Evolutionary conservation across 176 grass and related monocot genomes (phyloP), one percentile per base, ranked within the genome.

Genomic region (Poa annua): DNA sequence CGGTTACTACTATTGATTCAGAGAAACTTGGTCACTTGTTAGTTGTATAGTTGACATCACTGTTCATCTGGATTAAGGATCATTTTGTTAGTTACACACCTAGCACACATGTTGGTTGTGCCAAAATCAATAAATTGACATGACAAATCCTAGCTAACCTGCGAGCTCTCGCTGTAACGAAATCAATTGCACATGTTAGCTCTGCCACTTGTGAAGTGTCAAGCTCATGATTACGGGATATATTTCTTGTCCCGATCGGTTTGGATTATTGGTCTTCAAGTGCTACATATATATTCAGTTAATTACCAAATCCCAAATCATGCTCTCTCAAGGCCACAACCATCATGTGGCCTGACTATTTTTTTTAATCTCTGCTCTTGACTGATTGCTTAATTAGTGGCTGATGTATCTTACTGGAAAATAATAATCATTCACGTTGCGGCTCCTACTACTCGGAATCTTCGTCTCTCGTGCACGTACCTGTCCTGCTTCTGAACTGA

Each of bases 141-240:
- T 56, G 24, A 11, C 24, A 29, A 88, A 88, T 83, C 70, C 7
- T 42, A 66, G 64, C 64, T 66, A 83, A 47, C 52, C 41, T 83
- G 15, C 6, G 17, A 65, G 56, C 36, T 84, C 24, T 74, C 3
- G 77, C 60, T 76, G 77, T 76, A 69, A 52, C 13, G 42, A 51
- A 41, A 89, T 50, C 61, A 68, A 63, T 60, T 33, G 63, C 82
- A 79, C 62, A 79, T 83, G 64, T 41, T 75, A 56, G 71, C 55
- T 84, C 38, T 36, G 34, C 24, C 80, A 84, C 66, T 65, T 83
- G 16, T 32, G 39, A 45, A 14, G 51, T 44, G 33, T 52, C 42
- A 71, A 48, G 15, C 32, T 53, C 49, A 71, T 78, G 73, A 77
- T 52, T 41, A 53, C 11, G 50, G 14, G 42, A 53, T 80, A 74